Evolutionary conservation across 768 basidiomycete genomes (phyloP), one percentile per base, ranked within the genome.

Genomic region (Myochromella boudieri): DNA sequence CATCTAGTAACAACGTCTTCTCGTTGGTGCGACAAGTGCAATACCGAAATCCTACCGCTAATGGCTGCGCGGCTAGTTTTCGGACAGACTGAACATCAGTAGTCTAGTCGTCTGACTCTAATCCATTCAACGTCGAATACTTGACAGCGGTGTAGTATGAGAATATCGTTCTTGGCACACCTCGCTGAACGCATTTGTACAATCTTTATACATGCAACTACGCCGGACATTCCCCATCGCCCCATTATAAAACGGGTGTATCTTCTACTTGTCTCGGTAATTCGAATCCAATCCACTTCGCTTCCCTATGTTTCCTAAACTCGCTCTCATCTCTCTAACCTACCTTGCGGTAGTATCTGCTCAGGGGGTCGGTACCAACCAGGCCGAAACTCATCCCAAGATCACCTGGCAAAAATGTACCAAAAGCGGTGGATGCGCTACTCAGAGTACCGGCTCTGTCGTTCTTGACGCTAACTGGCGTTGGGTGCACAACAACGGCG

Each of bases 381-480:
- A 55, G 0, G 61, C 76, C n/a, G 76, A 78, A 55, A 62, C 49
- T 48, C 74, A 77, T 58, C 75, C 76, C 11, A 36, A 60, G n/a
- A 60, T 78, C 27, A 57, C 71, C 36, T 70, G 64, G 59, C 63
- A 73, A 56, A 66, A 72, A 47, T 80, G 79, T 62, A 72, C 77
- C 15, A 42, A 42, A 21, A 42, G 57, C 21, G 71, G 74, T 36
- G 60, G 63, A 17, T 77, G 77, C 66, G 65, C 61, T 10, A 69
- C 65, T 15, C 58, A 61, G 28, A 51, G 58, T 24, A 25, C 39
- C n/a, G 66, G 66, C 3, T 43, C 61, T 18, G 66, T 81, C 57
- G 72, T 74, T 31, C 71, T 81, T 60, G 78, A 80, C 62, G 56
- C 73, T 49, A 80, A 80, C 69, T 81, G 76, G 76, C 76, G 79